Conservation (phyloP, 106 monocot genomes). For the Dendrobium chrysotoxum region DNA sequence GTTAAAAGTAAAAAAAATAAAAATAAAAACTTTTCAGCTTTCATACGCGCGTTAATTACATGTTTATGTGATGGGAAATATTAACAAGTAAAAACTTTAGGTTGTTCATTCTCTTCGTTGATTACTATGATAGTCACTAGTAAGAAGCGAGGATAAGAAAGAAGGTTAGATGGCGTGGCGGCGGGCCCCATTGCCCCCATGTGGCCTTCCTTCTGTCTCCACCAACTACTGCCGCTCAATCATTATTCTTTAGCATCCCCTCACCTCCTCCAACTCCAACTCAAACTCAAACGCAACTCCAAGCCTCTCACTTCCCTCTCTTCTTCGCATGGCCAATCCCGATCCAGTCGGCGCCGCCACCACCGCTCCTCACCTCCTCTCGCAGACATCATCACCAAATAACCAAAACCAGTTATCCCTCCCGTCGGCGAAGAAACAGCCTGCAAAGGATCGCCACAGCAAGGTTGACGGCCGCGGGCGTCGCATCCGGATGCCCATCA, state of each 20-base stretch:
- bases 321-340: not conserved
- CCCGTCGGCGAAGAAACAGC: constrained; percentile 38
- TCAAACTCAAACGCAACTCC: not conserved
- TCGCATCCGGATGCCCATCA: constrained; percentile 82
- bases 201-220: not conserved
- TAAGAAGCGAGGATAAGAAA: no score
- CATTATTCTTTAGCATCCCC: not conserved
- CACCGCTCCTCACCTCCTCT: not conserved
- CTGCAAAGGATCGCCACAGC: constrained; percentile 77
- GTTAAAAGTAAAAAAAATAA: no score
- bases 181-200: not conserved
- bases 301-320: not conserved
- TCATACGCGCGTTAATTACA: no score
- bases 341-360: not conserved
- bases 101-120: no score
- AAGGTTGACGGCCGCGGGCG: constrained; percentile 84
- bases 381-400: not conserved
- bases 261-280: not conserved
- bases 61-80: no score
- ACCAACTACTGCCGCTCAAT: not conserved
- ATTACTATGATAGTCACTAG: not conserved
- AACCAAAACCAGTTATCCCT: no score
- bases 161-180: no score
- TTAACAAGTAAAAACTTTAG: no score
- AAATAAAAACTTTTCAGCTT: no score